Base-by-base conservation (phyloP, 2,329 filamentous ascomycete species). In the Chaetomium sp. region DNA sequence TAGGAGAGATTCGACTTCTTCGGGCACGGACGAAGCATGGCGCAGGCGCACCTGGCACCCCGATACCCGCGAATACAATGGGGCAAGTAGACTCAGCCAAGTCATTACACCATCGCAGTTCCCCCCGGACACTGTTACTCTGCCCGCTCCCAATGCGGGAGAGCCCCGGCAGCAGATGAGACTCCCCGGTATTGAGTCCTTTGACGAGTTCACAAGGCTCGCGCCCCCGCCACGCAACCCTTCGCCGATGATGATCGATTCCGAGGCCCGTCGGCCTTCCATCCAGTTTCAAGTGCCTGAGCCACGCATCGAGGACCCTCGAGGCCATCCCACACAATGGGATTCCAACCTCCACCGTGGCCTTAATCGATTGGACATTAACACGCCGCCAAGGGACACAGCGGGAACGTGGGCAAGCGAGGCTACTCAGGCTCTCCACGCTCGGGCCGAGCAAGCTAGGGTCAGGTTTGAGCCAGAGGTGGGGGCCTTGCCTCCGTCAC, bases 31-130 rank as follows among this genome's bases (percentile, higher is more conserved):
- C 60, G 85, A 90, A 43, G 87, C 89, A 54, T 89, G 85, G 81
- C 84, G 91, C 61, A 79, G 91, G 59, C 82, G 91, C 52, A 96
- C 91, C 2, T 96, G 91, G 91, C 91, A 96, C 70, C 89, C 90
- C 0, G 88, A 90, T 59, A 87, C 84, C 57, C 79, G 81, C 12
- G 80, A 79, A 60, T 84, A 83, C 59, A 78, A 79, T 57, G 62
- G 61, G 1, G 47, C 60, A 76, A 91, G 88, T 70, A 82, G 87
- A 12, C 70, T 95, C 52, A 88, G 82, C 64, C 87, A 89, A 60
- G 87, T 89, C 41, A 83, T 88, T 59, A 89, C 84, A 5, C 84
- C 88, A 65, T 83, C 70, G 67, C 83, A 76, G 60, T 79, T 74
- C 71, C 81, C 72, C 68, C 82, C 68, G 65, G 81, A 66, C 71